Conservation (phyloP, 768 basidiomycete species). For the Leccinum longicurvipes region DNA sequence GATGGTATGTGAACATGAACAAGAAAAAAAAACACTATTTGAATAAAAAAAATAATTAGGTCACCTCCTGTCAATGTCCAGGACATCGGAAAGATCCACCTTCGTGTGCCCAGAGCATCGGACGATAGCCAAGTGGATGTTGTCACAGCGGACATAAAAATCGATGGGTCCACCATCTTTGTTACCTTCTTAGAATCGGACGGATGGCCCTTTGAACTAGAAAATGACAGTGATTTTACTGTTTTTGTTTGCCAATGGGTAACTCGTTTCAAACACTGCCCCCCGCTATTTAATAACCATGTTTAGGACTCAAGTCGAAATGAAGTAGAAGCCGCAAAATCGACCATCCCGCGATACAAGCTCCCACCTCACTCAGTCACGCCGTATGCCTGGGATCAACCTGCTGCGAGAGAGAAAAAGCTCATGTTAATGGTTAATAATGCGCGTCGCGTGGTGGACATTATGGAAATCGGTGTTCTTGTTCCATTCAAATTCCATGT, state of each 20-base stretch:
- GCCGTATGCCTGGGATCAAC: conserved; percentile 92
- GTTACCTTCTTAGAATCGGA: conserved; percentile 64
- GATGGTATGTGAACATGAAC: conserved; percentile 57
- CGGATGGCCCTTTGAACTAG: conserved; percentile 86
- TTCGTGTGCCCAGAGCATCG: conserved; percentile 55
- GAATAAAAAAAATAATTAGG: conserved; percentile 55
- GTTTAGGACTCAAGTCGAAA: conserved; percentile 45
- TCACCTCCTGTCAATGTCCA: conserved; percentile 90
- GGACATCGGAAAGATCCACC: conserved; percentile 81
- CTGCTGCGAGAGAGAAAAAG: conserved; percentile 79
- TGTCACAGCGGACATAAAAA: conserved; percentile 71
- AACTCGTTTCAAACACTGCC: conserved; percentile 7
- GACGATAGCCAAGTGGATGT: conserved; percentile 45
- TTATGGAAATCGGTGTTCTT: conserved; percentile 93
- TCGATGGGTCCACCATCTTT: conserved; percentile 88
- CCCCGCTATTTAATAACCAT: conserved; percentile 18
- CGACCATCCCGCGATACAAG: conserved; percentile 45
- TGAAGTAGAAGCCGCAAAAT: conserved; percentile 37
- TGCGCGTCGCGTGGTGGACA: conserved; percentile 68
- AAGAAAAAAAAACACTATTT: background rate
- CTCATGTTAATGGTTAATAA: conserved; percentile 63
- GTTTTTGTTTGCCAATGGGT: conserved; percentile 77
- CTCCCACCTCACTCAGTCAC: conserved; percentile 51
- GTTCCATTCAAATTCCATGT: conserved; percentile 86
- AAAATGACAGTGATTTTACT: conserved; percentile 79